Conservation (phyloP, 2,329 filamentous ascomycete genomes). For the Drechslera avenae region DNA sequence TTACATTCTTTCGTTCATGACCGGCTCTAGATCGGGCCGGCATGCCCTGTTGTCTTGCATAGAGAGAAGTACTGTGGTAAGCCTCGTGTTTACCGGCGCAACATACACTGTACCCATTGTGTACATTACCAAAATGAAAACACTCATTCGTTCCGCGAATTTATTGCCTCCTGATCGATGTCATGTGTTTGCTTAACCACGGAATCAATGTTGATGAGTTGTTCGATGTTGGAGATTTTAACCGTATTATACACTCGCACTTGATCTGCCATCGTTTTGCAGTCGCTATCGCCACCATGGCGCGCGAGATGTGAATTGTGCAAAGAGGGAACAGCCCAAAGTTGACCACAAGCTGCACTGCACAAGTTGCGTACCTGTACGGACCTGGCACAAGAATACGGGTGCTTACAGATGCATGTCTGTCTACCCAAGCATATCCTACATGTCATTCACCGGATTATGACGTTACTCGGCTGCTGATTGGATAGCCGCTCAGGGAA, state of each 20-base stretch:
- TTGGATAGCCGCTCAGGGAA: constrained; percentile 15
- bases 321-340: too few relatives aligned
- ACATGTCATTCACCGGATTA: constrained; percentile 19
- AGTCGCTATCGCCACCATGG: too few relatives aligned
- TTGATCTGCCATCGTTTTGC: too few relatives aligned
- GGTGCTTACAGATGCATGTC: not conserved
- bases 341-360: not conserved
- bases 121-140: constrained; percentile 23
- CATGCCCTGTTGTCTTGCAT: constrained; percentile 22
- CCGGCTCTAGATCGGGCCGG: constrained; percentile 11
- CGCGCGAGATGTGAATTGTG: too few relatives aligned
- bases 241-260: too few relatives aligned
- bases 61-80: constrained; percentile 17
- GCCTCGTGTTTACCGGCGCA: constrained; percentile 14
- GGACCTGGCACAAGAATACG: too few relatives aligned
- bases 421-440: not conserved
- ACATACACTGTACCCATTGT: constrained; percentile 14
- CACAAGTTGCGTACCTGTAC: too few relatives aligned
- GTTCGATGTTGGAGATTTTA: too few relatives aligned
- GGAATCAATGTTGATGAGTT: too few relatives aligned
- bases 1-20: constrained; percentile 25
- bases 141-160: constrained; percentile 12
- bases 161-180: not conserved
- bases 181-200: not conserved
- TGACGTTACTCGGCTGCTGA: constrained; percentile 21